These are phyloP conservation scores for Fusarium pilosicola DNA, from an alignment of 2,329 filamentous ascomycete genomes.

Conservation along the genomic window DNA sequence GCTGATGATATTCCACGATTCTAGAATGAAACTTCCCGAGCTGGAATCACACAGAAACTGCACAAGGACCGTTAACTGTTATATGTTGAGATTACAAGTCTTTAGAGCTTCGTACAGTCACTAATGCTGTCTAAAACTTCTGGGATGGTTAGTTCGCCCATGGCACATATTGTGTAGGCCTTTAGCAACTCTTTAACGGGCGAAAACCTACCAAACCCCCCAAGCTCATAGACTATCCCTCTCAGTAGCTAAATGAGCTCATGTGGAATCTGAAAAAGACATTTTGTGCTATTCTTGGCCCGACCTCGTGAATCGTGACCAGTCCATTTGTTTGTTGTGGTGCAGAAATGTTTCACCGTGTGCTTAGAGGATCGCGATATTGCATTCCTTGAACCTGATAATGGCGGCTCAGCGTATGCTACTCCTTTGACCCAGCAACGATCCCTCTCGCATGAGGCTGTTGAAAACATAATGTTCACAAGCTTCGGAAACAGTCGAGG, in stretches of 20 bases:
- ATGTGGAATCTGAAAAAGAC: neutral
- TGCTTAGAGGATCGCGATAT: neutral
- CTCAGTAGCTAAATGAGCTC: neutral
- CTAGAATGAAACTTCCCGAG: neutral
- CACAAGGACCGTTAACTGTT: neutral
- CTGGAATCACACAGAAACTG: neutral
- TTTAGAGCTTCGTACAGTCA: neutral
- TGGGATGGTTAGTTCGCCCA: neutral
- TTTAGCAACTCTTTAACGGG: neutral
- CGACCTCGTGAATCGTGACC: neutral
- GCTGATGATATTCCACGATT: neutral
- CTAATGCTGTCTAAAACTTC: neutral
- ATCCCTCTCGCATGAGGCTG: neutral
- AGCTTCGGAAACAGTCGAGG: neutral
- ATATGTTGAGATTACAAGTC: too few species aligned
- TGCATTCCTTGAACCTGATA: constrained; percentile 20
- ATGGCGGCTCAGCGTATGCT: neutral
- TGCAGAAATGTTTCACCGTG: constrained; percentile 20
- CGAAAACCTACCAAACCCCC: neutral
- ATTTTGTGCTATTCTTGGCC: neutral
- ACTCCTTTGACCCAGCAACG: constrained; percentile 5
- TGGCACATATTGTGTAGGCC: neutral
- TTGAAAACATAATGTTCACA: neutral
- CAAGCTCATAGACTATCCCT: neutral
- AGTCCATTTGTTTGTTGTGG: constrained; percentile 1